Conservation (phyloP, 495 filamentous ascomycete genomes). For the Aspergillus sclerotiicarbonarius region DNA sequence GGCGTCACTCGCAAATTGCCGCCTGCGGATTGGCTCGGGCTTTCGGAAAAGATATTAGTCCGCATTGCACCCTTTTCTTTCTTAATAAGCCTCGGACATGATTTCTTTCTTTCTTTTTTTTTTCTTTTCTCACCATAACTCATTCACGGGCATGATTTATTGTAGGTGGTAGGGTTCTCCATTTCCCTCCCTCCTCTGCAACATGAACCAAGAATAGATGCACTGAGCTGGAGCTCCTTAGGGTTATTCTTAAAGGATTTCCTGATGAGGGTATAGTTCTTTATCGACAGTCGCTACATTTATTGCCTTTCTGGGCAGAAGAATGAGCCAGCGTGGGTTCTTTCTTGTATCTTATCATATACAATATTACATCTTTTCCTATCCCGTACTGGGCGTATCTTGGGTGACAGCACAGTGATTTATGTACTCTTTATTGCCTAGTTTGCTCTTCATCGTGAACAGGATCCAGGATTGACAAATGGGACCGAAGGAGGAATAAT, state of each 20-base stretch:
- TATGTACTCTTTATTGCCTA: no score
- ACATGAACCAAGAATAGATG: constrained; percentile 60
- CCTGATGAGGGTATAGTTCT: constrained; percentile 25
- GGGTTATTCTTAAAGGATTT: constrained; percentile 25
- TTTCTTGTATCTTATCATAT: not conserved
- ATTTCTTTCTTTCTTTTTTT: constrained; percentile 42
- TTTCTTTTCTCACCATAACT: constrained; percentile 51
- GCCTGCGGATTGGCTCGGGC: constrained; percentile 37
- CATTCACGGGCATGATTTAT: constrained; percentile 76
- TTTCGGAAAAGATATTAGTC: constrained; percentile 31
- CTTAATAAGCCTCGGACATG: constrained; percentile 27
- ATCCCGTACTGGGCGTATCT: no score
- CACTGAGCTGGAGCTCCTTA: constrained; percentile 69
- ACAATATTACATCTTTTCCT: not conserved
- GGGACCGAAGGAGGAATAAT: no score
- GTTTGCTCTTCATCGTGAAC: no score
- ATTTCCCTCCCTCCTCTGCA: constrained; percentile 59
- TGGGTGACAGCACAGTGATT: no score
- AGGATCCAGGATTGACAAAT: no score
- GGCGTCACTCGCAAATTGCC: constrained; percentile 36
- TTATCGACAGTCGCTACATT: constrained; percentile 28
- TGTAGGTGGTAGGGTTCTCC: constrained; percentile 67
- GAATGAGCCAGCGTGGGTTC: not conserved
- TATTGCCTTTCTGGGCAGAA: not conserved
- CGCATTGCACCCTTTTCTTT: constrained; percentile 21